Conservation (phyloP, 1,139 yeast genomes). For the Wickerhamomyces sp. region DNA sequence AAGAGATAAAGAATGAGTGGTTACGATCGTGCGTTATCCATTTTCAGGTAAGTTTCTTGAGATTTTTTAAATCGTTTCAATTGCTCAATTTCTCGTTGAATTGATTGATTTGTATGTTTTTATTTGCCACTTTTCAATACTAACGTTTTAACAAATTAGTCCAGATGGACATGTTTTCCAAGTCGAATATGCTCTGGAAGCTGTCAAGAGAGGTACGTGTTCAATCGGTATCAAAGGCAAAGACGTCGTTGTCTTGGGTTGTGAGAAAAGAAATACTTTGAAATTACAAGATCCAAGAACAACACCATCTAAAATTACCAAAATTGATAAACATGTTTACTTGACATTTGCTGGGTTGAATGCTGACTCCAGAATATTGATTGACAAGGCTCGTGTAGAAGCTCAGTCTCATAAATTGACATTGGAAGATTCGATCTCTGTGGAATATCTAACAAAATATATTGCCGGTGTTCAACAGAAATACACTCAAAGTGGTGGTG, state of each 20-base stretch:
- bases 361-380: constrained; percentile 94
- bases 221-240: constrained; percentile 96
- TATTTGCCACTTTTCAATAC: constrained; percentile 10
- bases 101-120: not conserved
- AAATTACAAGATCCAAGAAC: constrained; percentile 95
- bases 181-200: constrained; percentile 97
- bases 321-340: constrained; percentile 85
- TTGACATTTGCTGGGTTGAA: constrained; percentile 96
- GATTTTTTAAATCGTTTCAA: not conserved
- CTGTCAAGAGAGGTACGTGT: constrained; percentile 97
- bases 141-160: constrained; percentile 33
- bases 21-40: constrained; percentile 98
- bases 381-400: constrained; percentile 93
- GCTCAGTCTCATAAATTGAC: constrained; percentile 96
- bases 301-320: constrained; percentile 91
- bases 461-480: constrained; percentile 97
- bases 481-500: constrained; percentile 98
- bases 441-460: constrained; percentile 88
- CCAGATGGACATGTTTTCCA: constrained; percentile 99
- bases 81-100: not conserved
- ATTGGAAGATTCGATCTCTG: constrained; percentile 88
- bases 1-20: constrained; percentile 69
- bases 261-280: constrained; percentile 93
- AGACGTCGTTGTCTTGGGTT: constrained; percentile 86
- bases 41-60: constrained; percentile 70